A percentile compares a stretch with the other conserved stretches of the same genome.
Evolutionary conservation across 2,329 filamentous ascomycete genomes (phyloP).

Genomic region (Fusarium decemcellulare): DNA sequence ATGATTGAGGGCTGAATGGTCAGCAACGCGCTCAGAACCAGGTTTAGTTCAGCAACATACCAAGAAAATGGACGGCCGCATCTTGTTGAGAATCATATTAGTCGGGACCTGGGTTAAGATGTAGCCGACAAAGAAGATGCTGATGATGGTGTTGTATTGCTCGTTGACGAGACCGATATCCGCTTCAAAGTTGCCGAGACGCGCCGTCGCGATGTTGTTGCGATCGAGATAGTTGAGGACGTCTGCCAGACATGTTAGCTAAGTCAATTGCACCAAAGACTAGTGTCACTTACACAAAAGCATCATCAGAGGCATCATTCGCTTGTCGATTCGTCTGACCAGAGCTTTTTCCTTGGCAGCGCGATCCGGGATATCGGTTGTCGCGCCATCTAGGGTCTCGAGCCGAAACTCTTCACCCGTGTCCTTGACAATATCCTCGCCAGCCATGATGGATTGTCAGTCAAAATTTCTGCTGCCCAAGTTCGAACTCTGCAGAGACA

Average conservation of each 20-base stretch:
- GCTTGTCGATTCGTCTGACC: slow-evolving; percentile 14
- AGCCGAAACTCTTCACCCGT: slow-evolving; percentile 1
- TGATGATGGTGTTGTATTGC: too few relatives aligned
- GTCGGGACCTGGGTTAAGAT: too few relatives aligned
- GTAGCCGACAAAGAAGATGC: too few relatives aligned
- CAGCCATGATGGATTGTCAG: not conserved
- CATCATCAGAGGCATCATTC: slow-evolving; percentile 32
- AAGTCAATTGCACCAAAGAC: rapidly evolving
- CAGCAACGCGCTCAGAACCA: not conserved
- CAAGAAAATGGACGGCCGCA: too few relatives aligned
- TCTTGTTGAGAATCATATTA: too few relatives aligned
- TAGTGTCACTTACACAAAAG: not conserved
- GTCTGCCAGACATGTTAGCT: not conserved
- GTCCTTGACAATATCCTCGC: slow-evolving; percentile 13
- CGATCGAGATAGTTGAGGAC: slow-evolving; percentile 22
- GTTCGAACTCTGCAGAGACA: too few relatives aligned
- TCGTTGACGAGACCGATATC: slow-evolving; percentile 7
- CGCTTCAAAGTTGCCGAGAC: slow-evolving; percentile 21
- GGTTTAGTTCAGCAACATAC: too few relatives aligned
- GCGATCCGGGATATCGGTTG: slow-evolving; percentile 6
- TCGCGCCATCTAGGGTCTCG: slow-evolving; percentile 3
- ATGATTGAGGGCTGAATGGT: too few relatives aligned
- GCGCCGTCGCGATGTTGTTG: slow-evolving; percentile 31
- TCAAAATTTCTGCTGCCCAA: too few relatives aligned
- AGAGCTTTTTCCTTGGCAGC: slow-evolving; percentile 8